These are phyloP conservation scores for Apophysomyces sp. DNA, from an alignment of 371 early-diverging fungal species.

Conservation along the genomic window DNA sequence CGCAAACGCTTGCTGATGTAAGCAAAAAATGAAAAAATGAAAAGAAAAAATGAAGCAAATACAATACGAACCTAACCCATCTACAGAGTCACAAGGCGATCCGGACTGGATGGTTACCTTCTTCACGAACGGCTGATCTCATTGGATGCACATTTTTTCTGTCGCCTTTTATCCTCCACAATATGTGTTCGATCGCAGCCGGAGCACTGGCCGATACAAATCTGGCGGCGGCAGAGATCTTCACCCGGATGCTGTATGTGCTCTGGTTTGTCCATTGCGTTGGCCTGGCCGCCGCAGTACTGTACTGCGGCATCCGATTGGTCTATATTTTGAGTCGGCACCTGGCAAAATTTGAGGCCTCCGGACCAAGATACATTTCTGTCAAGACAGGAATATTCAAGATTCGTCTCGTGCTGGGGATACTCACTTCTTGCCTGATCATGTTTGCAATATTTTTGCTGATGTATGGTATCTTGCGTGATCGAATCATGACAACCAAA, in stretches of 20 bases:
- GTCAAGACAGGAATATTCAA: constrained; percentile 33
- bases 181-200: constrained; percentile 23
- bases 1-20: constrained; percentile 27
- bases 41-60: not conserved
- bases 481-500: constrained; percentile 14
- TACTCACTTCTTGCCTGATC: constrained; percentile 15
- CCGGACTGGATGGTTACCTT: constrained; percentile 31
- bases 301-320: constrained; percentile 23
- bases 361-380: constrained; percentile 17
- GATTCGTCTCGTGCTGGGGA: constrained; percentile 24
- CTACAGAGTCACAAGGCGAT: constrained; percentile 33
- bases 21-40: too few species aligned
- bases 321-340: constrained; percentile 23
- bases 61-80: not conserved
- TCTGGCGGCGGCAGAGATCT: constrained; percentile 19
- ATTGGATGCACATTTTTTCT: constrained; percentile 24
- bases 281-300: constrained; percentile 13
- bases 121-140: constrained; percentile 24
- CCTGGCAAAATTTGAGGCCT: constrained; percentile 19
- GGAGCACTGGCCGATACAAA: constrained; percentile 18
- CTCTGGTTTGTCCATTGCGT: constrained; percentile 34
- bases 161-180: constrained; percentile 29
- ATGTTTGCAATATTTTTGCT: constrained; percentile 24
- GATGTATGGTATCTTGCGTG: constrained; percentile 24
- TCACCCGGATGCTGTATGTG: constrained; percentile 23